Percentiles rank a stretch among this genome's conserved stretches.
phyloP scores from a whole-genome alignment of 164 flowering plant genomes.

The Macadamia integrifolia region DNA sequence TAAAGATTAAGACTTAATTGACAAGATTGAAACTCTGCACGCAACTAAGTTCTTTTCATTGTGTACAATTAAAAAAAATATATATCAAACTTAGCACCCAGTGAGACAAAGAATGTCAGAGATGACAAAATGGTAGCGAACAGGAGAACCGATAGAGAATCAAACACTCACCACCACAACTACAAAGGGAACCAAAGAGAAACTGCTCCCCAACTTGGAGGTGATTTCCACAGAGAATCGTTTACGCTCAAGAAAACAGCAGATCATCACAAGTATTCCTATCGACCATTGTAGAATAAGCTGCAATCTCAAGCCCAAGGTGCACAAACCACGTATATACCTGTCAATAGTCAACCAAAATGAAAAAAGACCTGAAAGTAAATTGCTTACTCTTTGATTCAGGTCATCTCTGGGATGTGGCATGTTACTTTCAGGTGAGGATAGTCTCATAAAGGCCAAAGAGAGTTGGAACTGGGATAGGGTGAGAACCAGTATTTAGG shows the following conservation, averaged over 20 bases:
- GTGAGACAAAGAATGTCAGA: background rate
- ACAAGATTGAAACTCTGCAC: background rate
- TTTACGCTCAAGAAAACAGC: constrained; percentile 80
- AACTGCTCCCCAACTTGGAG: constrained; percentile 93
- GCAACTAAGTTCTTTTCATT: background rate
- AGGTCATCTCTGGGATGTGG: constrained; percentile 16
- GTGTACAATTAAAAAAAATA: background rate
- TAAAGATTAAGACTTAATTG: background rate
- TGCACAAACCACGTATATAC: constrained; percentile 50
- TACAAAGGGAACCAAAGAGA: constrained; percentile 80
- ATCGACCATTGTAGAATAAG: constrained; percentile 92
- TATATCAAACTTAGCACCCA: background rate
- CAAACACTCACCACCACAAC: constrained; percentile 76
- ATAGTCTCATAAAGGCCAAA: constrained; percentile 2
- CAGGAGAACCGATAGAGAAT: background rate
- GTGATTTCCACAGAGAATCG: constrained; percentile 59
- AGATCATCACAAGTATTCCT: constrained; percentile 81
- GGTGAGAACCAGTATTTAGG: background rate
- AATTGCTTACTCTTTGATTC: constrained; percentile 31
- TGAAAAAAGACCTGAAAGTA: constrained; percentile 32
- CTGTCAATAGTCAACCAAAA: constrained; percentile 50
- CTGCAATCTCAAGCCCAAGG: constrained; percentile 83
- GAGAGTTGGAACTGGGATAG: background rate
- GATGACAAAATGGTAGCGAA: background rate
- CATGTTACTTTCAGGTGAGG: constrained; percentile 3